Evolutionary conservation across 306 rosid genomes (phyloP).

Genomic region (Cucurbita pepo): DNA sequence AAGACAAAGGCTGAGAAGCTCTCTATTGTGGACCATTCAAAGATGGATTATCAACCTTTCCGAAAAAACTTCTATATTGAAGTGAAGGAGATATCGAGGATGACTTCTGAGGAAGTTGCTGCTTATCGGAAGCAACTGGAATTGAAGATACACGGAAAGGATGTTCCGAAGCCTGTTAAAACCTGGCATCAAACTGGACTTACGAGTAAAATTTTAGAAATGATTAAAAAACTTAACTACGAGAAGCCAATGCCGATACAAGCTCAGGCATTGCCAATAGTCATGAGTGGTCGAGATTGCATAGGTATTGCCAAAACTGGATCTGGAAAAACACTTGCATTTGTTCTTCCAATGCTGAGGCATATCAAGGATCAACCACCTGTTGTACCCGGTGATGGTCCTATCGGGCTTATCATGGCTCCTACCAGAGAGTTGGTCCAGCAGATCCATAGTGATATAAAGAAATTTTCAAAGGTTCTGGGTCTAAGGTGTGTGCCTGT

Average conservation of each 20-base stretch:
- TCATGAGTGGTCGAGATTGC: slow-evolving; percentile 95
- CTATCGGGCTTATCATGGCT: slow-evolving; percentile 91
- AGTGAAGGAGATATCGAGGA: slow-evolving; percentile 54
- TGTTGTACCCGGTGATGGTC: slow-evolving; percentile 89
- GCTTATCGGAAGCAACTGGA: slow-evolving; percentile 68
- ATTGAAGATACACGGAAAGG: slow-evolving; percentile 88
- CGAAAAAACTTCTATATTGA: slow-evolving; percentile 66
- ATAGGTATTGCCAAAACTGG: slow-evolving; percentile 96
- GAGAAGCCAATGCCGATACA: slow-evolving; percentile 94
- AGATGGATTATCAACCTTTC: slow-evolving; percentile 66
- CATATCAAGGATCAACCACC: slow-evolving; percentile 95
- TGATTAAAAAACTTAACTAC: slow-evolving; percentile 54
- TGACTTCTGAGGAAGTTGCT: slow-evolving; percentile 51
- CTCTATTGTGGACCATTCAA: slow-evolving; percentile 83
- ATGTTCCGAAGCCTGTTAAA: slow-evolving; percentile 85
- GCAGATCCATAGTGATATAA: slow-evolving; percentile 81
- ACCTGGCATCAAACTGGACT: slow-evolving; percentile 96
- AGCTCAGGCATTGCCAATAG: slow-evolving; percentile 80
- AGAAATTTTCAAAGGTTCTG: slow-evolving; percentile 56
- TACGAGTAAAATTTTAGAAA: slow-evolving; percentile 72
- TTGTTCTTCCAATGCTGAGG: slow-evolving; percentile 93
- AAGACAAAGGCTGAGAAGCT: slow-evolving; percentile 93
- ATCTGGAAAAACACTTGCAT: slow-evolving; percentile 91
- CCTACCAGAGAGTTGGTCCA: slow-evolving; percentile 96
- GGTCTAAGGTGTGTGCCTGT: slow-evolving; percentile 90